Evolutionary conservation across 495 filamentous ascomycete genomes (phyloP).

Genomic region (Neurospora intermedia): DNA sequence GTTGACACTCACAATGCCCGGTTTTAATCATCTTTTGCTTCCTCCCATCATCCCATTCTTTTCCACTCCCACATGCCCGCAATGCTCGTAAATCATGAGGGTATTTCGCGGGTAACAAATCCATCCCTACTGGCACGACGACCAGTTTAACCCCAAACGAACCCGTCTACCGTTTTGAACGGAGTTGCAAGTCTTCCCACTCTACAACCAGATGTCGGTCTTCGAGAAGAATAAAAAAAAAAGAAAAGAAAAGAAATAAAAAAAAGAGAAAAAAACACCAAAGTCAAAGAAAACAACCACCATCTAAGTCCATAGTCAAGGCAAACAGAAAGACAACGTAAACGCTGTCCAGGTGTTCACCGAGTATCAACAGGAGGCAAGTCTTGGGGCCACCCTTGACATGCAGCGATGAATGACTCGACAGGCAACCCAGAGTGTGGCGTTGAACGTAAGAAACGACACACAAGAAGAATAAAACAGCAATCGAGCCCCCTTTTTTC

Average conservation of each 20-base stretch:
- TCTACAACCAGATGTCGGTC: background rate
- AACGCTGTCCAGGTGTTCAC: background rate
- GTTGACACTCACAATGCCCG: background rate
- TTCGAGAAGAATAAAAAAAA: background rate
- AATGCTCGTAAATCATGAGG: conserved; percentile 4
- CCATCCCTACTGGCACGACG: background rate
- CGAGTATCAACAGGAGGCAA: background rate
- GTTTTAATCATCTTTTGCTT: background rate
- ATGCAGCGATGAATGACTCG: background rate
- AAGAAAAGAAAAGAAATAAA: background rate
- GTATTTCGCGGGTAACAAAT: conserved; percentile 1
- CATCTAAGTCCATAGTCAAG: background rate
- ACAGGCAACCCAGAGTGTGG: background rate
- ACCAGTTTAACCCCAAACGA: background rate
- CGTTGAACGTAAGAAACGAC: background rate
- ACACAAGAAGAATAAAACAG: conserved; percentile 2
- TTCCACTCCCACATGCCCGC: background rate
- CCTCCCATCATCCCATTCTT: background rate
- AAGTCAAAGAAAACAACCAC: background rate
- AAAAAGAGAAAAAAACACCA: background rate
- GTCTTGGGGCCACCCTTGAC: background rate
- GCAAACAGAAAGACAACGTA: conserved; percentile 1
- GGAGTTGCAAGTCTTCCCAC: background rate
- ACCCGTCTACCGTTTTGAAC: background rate
- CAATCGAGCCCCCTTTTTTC: conserved; percentile 11